These are phyloP conservation scores for Fistulinella cinereoalba DNA, from an alignment of 1,284 basidiomycete species.

Conservation along the genomic window DNA sequence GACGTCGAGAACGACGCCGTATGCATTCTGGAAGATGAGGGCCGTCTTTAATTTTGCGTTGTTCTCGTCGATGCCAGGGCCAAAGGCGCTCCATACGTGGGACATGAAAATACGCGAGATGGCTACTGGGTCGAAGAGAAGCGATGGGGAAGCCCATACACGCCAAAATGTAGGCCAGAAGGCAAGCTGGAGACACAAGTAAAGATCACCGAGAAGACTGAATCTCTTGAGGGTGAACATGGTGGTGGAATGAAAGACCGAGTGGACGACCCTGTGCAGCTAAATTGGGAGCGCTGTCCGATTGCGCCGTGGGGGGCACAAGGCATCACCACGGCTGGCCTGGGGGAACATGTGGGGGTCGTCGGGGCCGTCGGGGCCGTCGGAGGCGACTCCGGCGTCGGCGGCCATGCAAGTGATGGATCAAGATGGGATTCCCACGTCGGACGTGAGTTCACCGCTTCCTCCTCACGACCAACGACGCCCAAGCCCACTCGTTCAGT, in stretches of 20 bases:
- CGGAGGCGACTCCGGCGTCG: no score
- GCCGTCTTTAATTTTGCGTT: conserved; percentile 42
- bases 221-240: conserved; percentile 17
- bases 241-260: background rate
- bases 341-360: no score
- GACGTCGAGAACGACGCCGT: conserved; percentile 63
- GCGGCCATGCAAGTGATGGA: no score
- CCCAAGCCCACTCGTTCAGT: no score
- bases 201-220: conserved; percentile 35
- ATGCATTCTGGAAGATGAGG: conserved; percentile 53
- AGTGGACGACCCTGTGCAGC: background rate
- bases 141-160: conserved; percentile 40
- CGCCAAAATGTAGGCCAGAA: conserved; percentile 49
- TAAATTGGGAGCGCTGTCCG: conserved; percentile 4
- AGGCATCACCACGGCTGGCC: no score
- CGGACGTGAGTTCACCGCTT: background rate
- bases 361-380: no score
- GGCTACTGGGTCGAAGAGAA: conserved; percentile 45
- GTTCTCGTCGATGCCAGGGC: conserved; percentile 47
- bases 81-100: conserved; percentile 55
- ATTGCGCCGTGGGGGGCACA: no score
- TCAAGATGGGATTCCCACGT: background rate
- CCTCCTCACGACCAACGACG: no score
- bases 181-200: conserved; percentile 23
- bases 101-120: conserved; percentile 59